Evolutionary conservation across 176 grass and related monocot genomes (phyloP), one percentile per base, ranked within the genome.

Genomic region (Oryza longistaminata): DNA sequence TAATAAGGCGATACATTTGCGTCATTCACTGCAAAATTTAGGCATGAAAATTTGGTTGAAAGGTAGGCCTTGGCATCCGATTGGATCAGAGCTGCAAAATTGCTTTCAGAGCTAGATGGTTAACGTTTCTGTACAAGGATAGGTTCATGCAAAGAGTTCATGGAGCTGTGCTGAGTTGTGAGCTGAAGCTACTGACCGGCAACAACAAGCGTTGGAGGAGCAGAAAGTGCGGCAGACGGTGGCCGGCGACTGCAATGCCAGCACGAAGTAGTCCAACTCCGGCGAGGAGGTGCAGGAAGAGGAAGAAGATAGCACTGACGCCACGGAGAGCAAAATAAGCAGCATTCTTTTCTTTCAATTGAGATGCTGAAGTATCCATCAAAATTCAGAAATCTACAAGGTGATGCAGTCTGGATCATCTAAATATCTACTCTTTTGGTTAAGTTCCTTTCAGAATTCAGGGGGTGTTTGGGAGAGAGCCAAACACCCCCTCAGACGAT

Each of bases 231-330:
- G 17, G 78, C 78, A 68, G 64, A 69, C 65, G 65, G 65, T 80
- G 78, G 64, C 78, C 27, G 65, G 44, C 26, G 26, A 80, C 64
- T 35, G 77, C 64, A 68, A 46, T 37, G 64, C 44, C 66, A 53
- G 45, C 65, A 70, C 19, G 65, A 81, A 52, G 27, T 24, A 15
- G 27, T 81, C 65, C 11, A 52, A 53, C 27, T 13, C 44, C 29
- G 29, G 50, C 26, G 66, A 14, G 16, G 65, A 53, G 48, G 49
- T 16, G 45, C 6, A 58, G 6, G 17, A 16, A 16, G 52, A 8
- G 8, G 16, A 37, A 6, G 16, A 19, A 55, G 44, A 29, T 44
- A 37, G 78, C 16, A 81, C 64, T 2, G 65, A 17, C 44, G 65
- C 44, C 65, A 69, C 3, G 2, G 6, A 35, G 6, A 69, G 65